These are phyloP conservation scores for Bryoerythrophyllum caledonicum DNA, from an alignment of 225 moss, liverwort and hornwort species.

Conservation along the genomic window DNA sequence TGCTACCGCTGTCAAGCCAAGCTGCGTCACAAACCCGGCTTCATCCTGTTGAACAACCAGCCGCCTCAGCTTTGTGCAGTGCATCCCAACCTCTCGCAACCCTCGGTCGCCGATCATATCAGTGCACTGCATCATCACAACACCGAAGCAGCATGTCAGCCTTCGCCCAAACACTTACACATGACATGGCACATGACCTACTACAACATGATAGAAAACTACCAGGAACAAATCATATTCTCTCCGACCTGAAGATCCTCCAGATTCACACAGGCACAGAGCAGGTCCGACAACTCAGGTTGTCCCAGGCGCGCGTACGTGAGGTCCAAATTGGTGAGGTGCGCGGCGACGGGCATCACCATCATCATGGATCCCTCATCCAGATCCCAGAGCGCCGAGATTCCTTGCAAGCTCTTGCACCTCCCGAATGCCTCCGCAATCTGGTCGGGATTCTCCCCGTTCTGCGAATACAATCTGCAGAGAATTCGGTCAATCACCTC, in stretches of 20 bases:
- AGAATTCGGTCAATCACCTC: background rate
- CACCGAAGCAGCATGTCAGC: conserved; percentile 10
- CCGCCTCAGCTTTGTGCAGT: conserved; percentile 43
- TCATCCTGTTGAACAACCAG: conserved; percentile 62
- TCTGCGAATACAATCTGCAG: conserved; percentile 47
- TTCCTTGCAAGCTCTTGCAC: conserved; percentile 29
- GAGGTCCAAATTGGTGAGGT: conserved; percentile 47
- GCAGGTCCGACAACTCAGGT: conserved; percentile 43
- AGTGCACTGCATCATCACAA: conserved; percentile 35
- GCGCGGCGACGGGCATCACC: conserved; percentile 53
- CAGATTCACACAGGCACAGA: conserved; percentile 48
- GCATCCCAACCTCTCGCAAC: conserved; percentile 43
- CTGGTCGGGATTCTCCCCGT: conserved; percentile 45
- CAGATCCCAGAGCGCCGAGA: conserved; percentile 53
- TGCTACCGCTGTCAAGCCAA: conserved; percentile 54
- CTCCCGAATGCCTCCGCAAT: conserved; percentile 50
- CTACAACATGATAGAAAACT: background rate
- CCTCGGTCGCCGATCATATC: conserved; percentile 62
- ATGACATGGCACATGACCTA: no score
- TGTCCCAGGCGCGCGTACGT: conserved; percentile 47
- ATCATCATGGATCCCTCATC: conserved; percentile 61
- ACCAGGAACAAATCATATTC: background rate
- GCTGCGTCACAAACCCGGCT: conserved; percentile 56
- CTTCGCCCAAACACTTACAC: background rate
- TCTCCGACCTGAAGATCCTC: conserved; percentile 49